Evolutionary conservation across 2,329 filamentous ascomycete species (phyloP).

Genomic region (Pyricularia sp.): DNA sequence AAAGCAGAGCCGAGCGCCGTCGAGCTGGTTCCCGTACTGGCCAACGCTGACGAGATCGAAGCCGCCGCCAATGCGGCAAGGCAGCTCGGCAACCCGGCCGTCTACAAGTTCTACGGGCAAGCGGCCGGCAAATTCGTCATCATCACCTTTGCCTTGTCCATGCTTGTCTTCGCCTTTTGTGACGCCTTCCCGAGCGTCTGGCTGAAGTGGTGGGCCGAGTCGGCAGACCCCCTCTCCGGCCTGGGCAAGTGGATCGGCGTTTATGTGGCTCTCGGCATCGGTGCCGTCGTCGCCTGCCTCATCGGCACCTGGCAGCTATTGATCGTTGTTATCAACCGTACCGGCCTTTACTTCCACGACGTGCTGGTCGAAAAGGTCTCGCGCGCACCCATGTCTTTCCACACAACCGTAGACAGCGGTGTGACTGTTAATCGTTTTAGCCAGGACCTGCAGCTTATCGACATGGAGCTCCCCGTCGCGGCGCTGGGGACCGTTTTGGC

Average conservation of each 20-base stretch:
- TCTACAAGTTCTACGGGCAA: not conserved
- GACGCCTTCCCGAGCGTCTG: conserved; percentile 16
- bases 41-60: not conserved
- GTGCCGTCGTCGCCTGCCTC: conserved; percentile 5
- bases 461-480: conserved; percentile 20
- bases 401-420: conserved; percentile 22
- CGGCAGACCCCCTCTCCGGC: conserved; percentile 1
- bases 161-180: conserved; percentile 16
- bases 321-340: not conserved
- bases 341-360: conserved; percentile 1
- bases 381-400: conserved; percentile 24
- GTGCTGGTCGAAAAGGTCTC: not conserved
- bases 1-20: not conserved
- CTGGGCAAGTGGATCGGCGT: conserved; percentile 6
- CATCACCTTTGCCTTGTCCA: conserved; percentile 18
- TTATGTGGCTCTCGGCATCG: conserved; percentile 3
- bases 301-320: conserved; percentile 1
- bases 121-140: not conserved
- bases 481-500: conserved; percentile 15
- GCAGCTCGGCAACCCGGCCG: not conserved
- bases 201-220: conserved; percentile 16
- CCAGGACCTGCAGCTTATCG: conserved; percentile 28
- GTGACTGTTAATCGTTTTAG: conserved; percentile 27
- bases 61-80: not conserved
- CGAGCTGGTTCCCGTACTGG: not conserved